A percentile compares a stretch with the other conserved stretches of the same genome.
These are phyloP conservation scores for Pouteria glomerata DNA, from an alignment of 148 eudicot genomes.

Conservation along the genomic window DNA sequence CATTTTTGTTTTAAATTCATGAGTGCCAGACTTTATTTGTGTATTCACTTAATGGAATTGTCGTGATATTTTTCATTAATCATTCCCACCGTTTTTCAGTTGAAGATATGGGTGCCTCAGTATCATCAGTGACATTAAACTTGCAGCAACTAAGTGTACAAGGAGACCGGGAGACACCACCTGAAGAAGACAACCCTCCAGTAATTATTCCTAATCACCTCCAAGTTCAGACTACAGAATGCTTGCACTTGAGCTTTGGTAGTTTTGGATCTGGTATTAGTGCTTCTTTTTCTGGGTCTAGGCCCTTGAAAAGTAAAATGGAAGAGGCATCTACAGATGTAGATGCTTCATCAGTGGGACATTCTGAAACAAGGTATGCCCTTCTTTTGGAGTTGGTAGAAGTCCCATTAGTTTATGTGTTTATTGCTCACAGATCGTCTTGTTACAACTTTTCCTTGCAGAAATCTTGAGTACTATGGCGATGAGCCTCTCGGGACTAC, in stretches of 20 bases:
- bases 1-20: background rate
- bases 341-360: conserved; percentile 51
- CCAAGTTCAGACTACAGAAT: conserved; percentile 69
- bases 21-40: background rate
- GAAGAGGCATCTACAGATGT: conserved; percentile 49
- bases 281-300: conserved; percentile 48
- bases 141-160: conserved; percentile 57
- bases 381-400: background rate
- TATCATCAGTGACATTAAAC: conserved; percentile 58
- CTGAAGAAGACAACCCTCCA: conserved; percentile 65
- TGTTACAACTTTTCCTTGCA: conserved; percentile 21
- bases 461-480: conserved; percentile 68
- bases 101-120: conserved; percentile 43
- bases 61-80: background rate
- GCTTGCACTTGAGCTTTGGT: conserved; percentile 92
- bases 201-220: conserved; percentile 85
- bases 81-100: conserved; percentile 23
- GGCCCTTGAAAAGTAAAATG: conserved; percentile 28
- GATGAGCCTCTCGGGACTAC: conserved; percentile 61
- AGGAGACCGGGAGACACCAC: conserved; percentile 38
- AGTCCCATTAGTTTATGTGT: background rate
- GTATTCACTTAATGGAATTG: background rate
- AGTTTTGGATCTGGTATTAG: conserved; percentile 65
- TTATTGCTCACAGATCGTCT: conserved; percentile 3
- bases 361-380: conserved; percentile 58